Percentiles rank a stretch among this genome's conserved stretches.
phyloP scores from a whole-genome alignment of 2,329 filamentous ascomycete genomes.

The Fusarium transvaalense region DNA sequence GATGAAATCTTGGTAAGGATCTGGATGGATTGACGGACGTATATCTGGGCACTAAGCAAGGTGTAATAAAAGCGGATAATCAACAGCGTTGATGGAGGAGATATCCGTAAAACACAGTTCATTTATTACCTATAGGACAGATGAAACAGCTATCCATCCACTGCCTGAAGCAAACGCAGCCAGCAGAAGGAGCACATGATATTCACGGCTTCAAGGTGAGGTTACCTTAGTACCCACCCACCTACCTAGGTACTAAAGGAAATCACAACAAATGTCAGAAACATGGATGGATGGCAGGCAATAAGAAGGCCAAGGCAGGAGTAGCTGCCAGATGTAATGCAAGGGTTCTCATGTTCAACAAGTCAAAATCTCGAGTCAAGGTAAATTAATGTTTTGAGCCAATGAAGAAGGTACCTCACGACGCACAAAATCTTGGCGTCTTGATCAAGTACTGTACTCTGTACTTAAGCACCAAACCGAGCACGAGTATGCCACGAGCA shows the following conservation, averaged over 20 bases:
- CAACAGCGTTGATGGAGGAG: not conserved
- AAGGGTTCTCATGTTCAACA: conserved; percentile 29
- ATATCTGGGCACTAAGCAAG: not conserved
- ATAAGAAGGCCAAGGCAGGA: conserved; percentile 15
- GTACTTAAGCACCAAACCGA: conserved; percentile 4
- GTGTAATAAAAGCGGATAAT: not conserved
- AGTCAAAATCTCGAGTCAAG: conserved; percentile 29
- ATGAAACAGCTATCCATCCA: no score
- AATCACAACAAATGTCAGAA: conserved; percentile 11
- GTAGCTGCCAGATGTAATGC: conserved; percentile 18
- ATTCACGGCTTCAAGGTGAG: not conserved
- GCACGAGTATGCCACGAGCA: conserved; percentile 38
- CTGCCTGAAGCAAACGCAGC: not conserved
- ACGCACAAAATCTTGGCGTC: conserved; percentile 18
- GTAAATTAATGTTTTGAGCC: conserved; percentile 1
- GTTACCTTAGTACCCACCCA: no score
- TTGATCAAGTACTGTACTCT: conserved; percentile 26
- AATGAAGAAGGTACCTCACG: conserved; percentile 12
- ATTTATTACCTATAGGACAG: no score
- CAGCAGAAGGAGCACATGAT: not conserved
- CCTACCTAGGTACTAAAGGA: no score
- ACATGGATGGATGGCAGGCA: no score
- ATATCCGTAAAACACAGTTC: no score
- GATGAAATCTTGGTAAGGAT: not conserved
- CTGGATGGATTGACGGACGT: no score